Conservation (phyloP, 2,329 filamentous ascomycete species). For the Neobulgaria alba region DNA sequence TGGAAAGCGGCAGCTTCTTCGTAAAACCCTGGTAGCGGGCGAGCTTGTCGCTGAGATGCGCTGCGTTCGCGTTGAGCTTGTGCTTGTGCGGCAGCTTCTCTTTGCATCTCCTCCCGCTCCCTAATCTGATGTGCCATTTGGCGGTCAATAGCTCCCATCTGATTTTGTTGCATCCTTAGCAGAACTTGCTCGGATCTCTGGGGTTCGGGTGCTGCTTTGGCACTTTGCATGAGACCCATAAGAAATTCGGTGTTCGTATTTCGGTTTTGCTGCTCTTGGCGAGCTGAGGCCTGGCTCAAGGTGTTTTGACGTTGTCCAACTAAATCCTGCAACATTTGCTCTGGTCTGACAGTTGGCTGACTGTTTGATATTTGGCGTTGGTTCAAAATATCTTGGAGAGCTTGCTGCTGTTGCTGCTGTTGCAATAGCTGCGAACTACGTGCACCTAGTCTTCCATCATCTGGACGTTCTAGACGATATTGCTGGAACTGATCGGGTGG, state of each 20-base stretch:
- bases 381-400: conserved; percentile 43
- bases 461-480: conserved; percentile 20
- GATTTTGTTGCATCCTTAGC: conserved; percentile 35
- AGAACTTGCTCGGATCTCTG: conserved; percentile 44
- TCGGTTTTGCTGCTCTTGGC: conserved; percentile 40
- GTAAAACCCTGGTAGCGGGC: conserved; percentile 26
- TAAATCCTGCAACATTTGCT: conserved; percentile 54
- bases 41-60: conserved; percentile 33
- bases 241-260: conserved; percentile 68
- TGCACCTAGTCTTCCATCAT: conserved; percentile 20
- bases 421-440: conserved; percentile 23
- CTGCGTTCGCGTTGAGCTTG: conserved; percentile 22
- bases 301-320: conserved; percentile 49
- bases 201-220: conserved; percentile 40
- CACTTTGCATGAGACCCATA: conserved; percentile 68
- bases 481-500: conserved; percentile 35
- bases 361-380: conserved; percentile 33
- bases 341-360: conserved; percentile 39
- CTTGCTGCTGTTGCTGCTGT: conserved; percentile 14
- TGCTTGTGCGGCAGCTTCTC: conserved; percentile 10
- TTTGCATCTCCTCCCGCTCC: conserved; percentile 29
- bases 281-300: conserved; percentile 41
- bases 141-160: conserved; percentile 16
- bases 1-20: conserved; percentile 24
- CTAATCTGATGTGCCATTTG: conserved; percentile 41